Percentiles rank a stretch among this genome's conserved stretches.
phyloP scores from a whole-genome alignment of 768 basidiomycete genomes.

The Mycena vitilis region DNA sequence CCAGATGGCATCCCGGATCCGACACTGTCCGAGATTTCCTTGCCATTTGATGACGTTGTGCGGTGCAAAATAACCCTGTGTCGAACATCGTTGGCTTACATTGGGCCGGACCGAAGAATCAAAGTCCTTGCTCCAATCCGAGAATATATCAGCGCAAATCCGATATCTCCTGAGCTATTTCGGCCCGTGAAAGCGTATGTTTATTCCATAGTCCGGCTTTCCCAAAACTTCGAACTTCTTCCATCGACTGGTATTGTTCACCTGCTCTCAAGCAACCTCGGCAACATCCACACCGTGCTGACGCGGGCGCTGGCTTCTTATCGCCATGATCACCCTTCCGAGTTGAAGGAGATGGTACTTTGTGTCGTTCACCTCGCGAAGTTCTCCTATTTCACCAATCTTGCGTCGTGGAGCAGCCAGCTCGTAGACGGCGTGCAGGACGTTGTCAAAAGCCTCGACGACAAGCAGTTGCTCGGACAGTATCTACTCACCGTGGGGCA shows the following conservation, averaged over 20 bases:
- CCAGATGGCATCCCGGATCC: constrained; percentile 4
- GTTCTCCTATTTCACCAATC: constrained; percentile 13
- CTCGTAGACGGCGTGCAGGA: neutral
- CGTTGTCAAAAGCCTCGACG: constrained; percentile 1
- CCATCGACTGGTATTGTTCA: constrained; percentile 9
- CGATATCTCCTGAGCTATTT: constrained; percentile 5
- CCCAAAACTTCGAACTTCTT: constrained; percentile 9
- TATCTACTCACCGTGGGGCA: constrained; percentile 4
- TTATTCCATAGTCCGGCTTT: constrained; percentile 9
- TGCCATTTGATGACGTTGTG: constrained; percentile 5
- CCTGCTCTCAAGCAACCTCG: constrained; percentile 6
- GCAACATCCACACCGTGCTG: constrained; percentile 5
- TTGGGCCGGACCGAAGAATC: constrained; percentile 2
- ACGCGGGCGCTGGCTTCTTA: neutral
- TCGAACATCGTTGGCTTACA: constrained; percentile 7
- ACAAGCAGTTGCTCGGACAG: neutral
- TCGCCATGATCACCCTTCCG: neutral
- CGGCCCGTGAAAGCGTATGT: neutral
- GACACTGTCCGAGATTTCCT: neutral
- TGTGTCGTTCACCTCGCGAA: constrained; percentile 5
- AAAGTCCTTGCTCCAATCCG: constrained; percentile 10
- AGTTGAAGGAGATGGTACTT: neutral
- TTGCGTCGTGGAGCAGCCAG: constrained; percentile 16
- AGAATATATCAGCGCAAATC: constrained; percentile 1
- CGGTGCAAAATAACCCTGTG: neutral